A percentile compares a stretch with the other conserved stretches of the same genome.
Evolutionary conservation across 2,329 filamentous ascomycete species (phyloP).

Genomic region (Arthrobotrys iridis): DNA sequence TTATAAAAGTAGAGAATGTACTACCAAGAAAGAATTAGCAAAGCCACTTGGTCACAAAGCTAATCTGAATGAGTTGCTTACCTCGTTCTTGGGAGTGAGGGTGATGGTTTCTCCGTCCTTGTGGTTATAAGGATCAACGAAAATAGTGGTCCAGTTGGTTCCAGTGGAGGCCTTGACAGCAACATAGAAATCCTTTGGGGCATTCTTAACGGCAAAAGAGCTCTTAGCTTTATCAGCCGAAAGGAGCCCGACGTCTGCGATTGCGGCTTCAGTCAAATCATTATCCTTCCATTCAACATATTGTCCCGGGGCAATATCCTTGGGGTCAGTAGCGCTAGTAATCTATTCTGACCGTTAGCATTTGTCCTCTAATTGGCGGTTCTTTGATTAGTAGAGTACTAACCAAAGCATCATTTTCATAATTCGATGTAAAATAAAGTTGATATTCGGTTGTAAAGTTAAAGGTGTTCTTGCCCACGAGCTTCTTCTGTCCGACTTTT

Average conservation of each 20-base stretch:
- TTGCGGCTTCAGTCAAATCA: not conserved
- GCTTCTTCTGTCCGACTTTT: conserved; percentile 10
- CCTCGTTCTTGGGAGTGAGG: conserved; percentile 22
- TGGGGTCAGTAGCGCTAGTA: conserved; percentile 1
- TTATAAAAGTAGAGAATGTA: conserved; percentile 22
- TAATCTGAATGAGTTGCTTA: not conserved
- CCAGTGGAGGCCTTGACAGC: conserved; percentile 17
- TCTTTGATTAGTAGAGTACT: not conserved
- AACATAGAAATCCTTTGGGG: conserved; percentile 9
- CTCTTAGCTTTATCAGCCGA: not conserved
- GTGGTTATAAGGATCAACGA: conserved; percentile 15
- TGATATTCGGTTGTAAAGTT: not conserved
- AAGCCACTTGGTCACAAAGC: not conserved
- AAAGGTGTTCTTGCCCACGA: conserved; percentile 4
- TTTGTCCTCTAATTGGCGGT: no score
- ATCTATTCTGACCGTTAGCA: not conserved
- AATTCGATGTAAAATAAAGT: conserved; percentile 6
- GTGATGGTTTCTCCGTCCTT: conserved; percentile 8
- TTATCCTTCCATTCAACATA: conserved; percentile 12
- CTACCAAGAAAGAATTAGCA: not conserved
- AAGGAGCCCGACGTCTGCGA: not conserved
- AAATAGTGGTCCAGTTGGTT: conserved; percentile 4
- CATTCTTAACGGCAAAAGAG: conserved; percentile 21
- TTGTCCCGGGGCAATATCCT: conserved; percentile 13
- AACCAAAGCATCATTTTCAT: conserved; percentile 4